Evolutionary conservation across 83 land plant species (phyloP).

Genomic region (Thuja plicata): DNA sequence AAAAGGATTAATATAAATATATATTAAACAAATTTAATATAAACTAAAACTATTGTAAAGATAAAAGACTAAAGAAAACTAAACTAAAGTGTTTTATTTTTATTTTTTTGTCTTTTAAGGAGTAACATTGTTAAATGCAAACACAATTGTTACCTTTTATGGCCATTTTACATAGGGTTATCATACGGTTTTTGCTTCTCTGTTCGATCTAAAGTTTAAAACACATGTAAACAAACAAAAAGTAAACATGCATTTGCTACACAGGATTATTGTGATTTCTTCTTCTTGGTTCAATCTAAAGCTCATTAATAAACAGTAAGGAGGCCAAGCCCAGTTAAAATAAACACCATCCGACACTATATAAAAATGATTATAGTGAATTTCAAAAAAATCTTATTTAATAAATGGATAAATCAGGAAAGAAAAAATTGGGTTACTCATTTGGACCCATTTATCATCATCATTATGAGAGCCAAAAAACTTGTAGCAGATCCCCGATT

Average conservation of each 20-base stretch:
- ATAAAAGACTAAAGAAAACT: no score
- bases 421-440: background rate
- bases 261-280: background rate
- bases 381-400: background rate
- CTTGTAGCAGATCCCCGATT: background rate
- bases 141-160: background rate
- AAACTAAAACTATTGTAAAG: no score
- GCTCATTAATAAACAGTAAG: no score
- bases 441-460: constrained; percentile 1
- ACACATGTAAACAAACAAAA: no score
- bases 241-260: no score
- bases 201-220: no score
- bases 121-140: background rate
- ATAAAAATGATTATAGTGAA: background rate
- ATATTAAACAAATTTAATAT: no score
- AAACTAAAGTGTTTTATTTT: no score
- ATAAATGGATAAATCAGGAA: background rate
- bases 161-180: background rate
- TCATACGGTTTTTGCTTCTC: background rate
- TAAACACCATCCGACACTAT: background rate
- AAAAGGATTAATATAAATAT: no score
- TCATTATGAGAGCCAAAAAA: background rate
- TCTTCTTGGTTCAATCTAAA: background rate
- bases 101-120: no score
- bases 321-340: no score